Percentiles rank a stretch among this genome's conserved stretches.
These are phyloP conservation scores for Tubosaeta sp. DNA, from an alignment of 768 basidiomycete species.

Conservation along the genomic window DNA sequence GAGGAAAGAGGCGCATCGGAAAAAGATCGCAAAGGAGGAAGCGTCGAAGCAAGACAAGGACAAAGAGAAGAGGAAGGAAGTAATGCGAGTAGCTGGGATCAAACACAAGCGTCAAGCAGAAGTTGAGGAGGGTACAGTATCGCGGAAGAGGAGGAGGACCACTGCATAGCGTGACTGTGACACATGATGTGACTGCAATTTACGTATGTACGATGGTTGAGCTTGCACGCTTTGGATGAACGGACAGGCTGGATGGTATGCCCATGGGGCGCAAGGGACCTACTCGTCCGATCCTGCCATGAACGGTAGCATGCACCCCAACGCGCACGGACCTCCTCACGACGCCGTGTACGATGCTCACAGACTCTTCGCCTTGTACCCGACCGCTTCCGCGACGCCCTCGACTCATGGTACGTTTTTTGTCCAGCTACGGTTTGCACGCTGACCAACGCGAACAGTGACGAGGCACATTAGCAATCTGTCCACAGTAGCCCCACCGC, in stretches of 20 bases:
- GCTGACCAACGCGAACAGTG: slow-evolving; percentile 41
- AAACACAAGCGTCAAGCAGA: slow-evolving; percentile 67
- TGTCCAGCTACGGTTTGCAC: neutral
- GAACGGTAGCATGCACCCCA: neutral
- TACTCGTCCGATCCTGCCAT: slow-evolving; percentile 10
- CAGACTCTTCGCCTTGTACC: slow-evolving; percentile 60
- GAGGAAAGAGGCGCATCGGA: slow-evolving; percentile 60
- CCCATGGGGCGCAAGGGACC: slow-evolving; percentile 10
- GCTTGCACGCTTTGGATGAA: slow-evolving; percentile 19
- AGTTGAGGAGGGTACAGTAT: slow-evolving; percentile 48
- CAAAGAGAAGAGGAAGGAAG: slow-evolving; percentile 71
- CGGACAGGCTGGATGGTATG: slow-evolving; percentile 23
- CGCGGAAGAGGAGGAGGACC: slow-evolving; percentile 51
- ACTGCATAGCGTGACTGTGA: slow-evolving; percentile 16
- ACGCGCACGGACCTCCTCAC: slow-evolving; percentile 21
- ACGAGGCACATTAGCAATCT: slow-evolving; percentile 61
- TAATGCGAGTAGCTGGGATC: slow-evolving; percentile 67
- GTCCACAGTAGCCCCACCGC: slow-evolving; percentile 53
- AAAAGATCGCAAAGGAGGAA: slow-evolving; percentile 72
- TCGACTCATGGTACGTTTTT: slow-evolving; percentile 58
- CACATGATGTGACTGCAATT: slow-evolving; percentile 16
- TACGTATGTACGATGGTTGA: neutral
- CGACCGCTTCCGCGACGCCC: slow-evolving; percentile 74
- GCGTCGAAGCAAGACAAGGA: slow-evolving; percentile 59
- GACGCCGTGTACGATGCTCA: slow-evolving; percentile 68